Percentiles rank a stretch among this genome's conserved stretches.
These are phyloP conservation scores for Leptographium wingfieldii DNA, from an alignment of 2,329 filamentous ascomycete genomes.

Conservation along the genomic window DNA sequence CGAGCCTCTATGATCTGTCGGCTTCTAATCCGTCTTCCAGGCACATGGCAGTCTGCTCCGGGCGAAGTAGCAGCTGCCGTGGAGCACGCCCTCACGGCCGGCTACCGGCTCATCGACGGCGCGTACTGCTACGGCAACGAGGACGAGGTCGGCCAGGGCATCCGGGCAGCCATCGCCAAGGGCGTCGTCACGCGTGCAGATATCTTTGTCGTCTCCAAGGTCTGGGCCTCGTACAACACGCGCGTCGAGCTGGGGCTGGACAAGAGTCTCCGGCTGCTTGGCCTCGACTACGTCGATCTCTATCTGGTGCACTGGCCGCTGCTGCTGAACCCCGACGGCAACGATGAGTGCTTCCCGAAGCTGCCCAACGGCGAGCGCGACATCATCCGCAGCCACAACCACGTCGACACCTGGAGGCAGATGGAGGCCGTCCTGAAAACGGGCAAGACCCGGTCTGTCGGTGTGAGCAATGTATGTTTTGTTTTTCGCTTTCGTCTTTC, in stretches of 20 bases:
- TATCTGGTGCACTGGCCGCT: constrained; percentile 77
- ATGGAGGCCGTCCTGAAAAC: constrained; percentile 54
- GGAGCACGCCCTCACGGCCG: constrained; percentile 40
- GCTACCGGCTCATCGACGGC: constrained; percentile 53
- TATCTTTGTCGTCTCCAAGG: constrained; percentile 73
- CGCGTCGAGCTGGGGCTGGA: constrained; percentile 57
- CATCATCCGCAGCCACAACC: constrained; percentile 54
- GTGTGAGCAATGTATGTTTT: constrained; percentile 39
- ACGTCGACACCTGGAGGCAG: constrained; percentile 65
- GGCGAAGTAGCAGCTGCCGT: constrained; percentile 48
- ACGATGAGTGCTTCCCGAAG: constrained; percentile 64
- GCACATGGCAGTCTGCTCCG: constrained; percentile 51
- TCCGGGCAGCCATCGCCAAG: constrained; percentile 57
- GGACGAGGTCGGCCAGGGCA: constrained; percentile 65
- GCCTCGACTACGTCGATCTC: constrained; percentile 71
- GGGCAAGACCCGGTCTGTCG: constrained; percentile 42
- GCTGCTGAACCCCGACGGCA: constrained; percentile 66
- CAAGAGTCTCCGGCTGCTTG: constrained; percentile 59
- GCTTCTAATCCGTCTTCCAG: constrained; percentile 20
- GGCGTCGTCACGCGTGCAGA: constrained; percentile 65
- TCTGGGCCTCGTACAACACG: constrained; percentile 70
- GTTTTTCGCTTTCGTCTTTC: neutral
- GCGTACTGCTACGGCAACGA: constrained; percentile 75
- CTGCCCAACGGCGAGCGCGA: constrained; percentile 62
- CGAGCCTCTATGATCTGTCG: neutral